Conservation (phyloP, 805 yeast genomes). For the Candida andamanensis region DNA sequence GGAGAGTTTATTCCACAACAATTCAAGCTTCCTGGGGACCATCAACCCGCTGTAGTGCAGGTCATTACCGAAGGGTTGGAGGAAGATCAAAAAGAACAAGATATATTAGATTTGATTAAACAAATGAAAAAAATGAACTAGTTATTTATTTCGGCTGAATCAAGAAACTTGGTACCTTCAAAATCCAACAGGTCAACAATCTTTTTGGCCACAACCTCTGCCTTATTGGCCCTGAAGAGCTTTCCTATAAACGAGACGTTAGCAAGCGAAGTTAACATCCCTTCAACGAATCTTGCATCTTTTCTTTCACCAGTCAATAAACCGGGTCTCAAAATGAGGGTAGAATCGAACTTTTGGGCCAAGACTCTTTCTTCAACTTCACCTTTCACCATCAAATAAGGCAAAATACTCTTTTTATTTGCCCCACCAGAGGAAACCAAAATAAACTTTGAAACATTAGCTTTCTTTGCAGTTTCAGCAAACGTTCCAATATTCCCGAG, state of each 20-base stretch:
- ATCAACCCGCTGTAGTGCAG: conserved; percentile 35
- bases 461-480: conserved; percentile 68
- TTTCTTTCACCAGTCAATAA: conserved; percentile 60
- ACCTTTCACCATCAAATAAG: conserved; percentile 69
- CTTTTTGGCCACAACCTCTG: too few relatives aligned
- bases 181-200: too few relatives aligned
- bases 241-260: too few relatives aligned
- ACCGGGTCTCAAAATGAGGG: conserved; percentile 79
- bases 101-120: conserved; percentile 20
- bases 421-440: conserved; percentile 70
- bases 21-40: conserved; percentile 35
- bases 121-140: too few relatives aligned
- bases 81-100: conserved; percentile 16
- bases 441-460: conserved; percentile 64
- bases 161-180: too few relatives aligned
- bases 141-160: too few relatives aligned
- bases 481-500: conserved; percentile 63
- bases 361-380: conserved; percentile 64
- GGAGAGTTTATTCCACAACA: conserved; percentile 39
- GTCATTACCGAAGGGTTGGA: conserved; percentile 40
- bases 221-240: too few relatives aligned
- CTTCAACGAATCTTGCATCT: not conserved
- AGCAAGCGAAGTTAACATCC: too few relatives aligned
- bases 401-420: conserved; percentile 46
- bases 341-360: conserved; percentile 59